Conservation (phyloP, 2,329 filamentous ascomycete species). For the Aureobasidium sp. region DNA sequence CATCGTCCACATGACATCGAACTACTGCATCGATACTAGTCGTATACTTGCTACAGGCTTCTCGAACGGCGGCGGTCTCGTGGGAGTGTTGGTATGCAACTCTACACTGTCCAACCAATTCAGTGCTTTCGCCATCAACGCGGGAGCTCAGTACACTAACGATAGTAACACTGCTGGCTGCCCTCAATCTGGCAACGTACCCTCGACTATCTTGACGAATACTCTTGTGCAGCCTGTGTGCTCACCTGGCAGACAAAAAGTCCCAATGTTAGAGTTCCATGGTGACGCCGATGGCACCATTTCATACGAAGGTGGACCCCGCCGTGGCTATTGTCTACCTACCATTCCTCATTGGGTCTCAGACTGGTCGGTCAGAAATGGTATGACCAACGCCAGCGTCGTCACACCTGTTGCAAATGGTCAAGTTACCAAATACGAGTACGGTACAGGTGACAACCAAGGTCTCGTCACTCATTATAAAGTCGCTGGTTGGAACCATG, state of each 20-base stretch:
- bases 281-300: slow-evolving; percentile 35
- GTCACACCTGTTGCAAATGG: slow-evolving; percentile 21
- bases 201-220: slow-evolving; percentile 21
- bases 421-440: slow-evolving; percentile 27
- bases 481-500: slow-evolving; percentile 32
- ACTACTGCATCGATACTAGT: slow-evolving; percentile 39
- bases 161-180: slow-evolving; percentile 16
- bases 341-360: slow-evolving; percentile 22
- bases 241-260: slow-evolving; percentile 20
- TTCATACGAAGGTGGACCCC: slow-evolving; percentile 28
- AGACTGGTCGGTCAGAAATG: slow-evolving; percentile 31
- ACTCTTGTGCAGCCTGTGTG: slow-evolving; percentile 21
- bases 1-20: slow-evolving; percentile 29
- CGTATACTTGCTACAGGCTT: slow-evolving; percentile 44
- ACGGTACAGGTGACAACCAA: slow-evolving; percentile 27
- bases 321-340: slow-evolving; percentile 7
- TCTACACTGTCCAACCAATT: slow-evolving; percentile 34
- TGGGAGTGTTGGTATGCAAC: slow-evolving; percentile 42
- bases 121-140: slow-evolving; percentile 43
- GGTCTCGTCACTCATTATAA: slow-evolving; percentile 34
- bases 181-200: slow-evolving; percentile 18
- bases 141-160: slow-evolving; percentile 39
- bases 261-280: slow-evolving; percentile 40
- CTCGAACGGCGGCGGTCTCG: slow-evolving; percentile 49
- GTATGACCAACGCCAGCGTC: slow-evolving; percentile 24